Evolutionary conservation across 345 rosid genomes (phyloP).

Genomic region (Crucihimalaya himalaica): DNA sequence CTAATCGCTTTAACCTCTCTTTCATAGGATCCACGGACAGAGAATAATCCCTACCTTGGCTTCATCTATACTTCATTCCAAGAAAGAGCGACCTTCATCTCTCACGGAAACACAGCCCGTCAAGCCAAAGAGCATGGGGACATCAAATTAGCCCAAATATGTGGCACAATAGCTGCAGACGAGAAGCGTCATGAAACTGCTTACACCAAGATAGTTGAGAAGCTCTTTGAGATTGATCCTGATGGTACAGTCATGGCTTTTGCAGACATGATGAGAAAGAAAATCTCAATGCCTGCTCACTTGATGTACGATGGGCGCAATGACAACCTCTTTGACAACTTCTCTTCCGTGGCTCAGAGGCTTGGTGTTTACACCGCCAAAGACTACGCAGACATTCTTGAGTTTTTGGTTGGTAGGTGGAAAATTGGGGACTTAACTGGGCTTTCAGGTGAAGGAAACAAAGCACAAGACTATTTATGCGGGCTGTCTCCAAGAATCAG

Average conservation of each 20-base stretch:
- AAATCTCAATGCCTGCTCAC: slow-evolving; percentile 95
- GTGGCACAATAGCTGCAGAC: slow-evolving; percentile 86
- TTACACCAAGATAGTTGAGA: slow-evolving; percentile 82
- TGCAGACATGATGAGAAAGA: slow-evolving; percentile 97
- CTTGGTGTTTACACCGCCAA: slow-evolving; percentile 84
- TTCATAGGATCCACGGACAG: slow-evolving; percentile 75
- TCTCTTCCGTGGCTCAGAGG: slow-evolving; percentile 81
- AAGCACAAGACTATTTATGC: slow-evolving; percentile 87
- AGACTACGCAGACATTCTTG: slow-evolving; percentile 87
- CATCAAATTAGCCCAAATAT: slow-evolving; percentile 77
- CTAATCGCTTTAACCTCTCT: background rate
- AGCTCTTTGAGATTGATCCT: slow-evolving; percentile 88
- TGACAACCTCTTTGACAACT: slow-evolving; percentile 73
- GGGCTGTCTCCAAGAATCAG: slow-evolving; percentile 69
- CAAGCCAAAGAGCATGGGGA: slow-evolving; percentile 88
- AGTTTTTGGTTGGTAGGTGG: slow-evolving; percentile 87
- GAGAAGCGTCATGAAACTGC: slow-evolving; percentile 98
- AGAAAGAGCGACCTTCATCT: slow-evolving; percentile 95
- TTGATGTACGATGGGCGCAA: slow-evolving; percentile 83
- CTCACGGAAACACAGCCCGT: slow-evolving; percentile 94
- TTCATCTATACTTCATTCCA: slow-evolving; percentile 95
- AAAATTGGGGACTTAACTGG: slow-evolving; percentile 61
- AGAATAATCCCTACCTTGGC: slow-evolving; percentile 87
- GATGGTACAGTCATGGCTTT: slow-evolving; percentile 70
- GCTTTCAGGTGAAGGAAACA: slow-evolving; percentile 75